Base-by-base conservation (phyloP, 208 protist genomes). In the Leishmania amazonensis region DNA sequence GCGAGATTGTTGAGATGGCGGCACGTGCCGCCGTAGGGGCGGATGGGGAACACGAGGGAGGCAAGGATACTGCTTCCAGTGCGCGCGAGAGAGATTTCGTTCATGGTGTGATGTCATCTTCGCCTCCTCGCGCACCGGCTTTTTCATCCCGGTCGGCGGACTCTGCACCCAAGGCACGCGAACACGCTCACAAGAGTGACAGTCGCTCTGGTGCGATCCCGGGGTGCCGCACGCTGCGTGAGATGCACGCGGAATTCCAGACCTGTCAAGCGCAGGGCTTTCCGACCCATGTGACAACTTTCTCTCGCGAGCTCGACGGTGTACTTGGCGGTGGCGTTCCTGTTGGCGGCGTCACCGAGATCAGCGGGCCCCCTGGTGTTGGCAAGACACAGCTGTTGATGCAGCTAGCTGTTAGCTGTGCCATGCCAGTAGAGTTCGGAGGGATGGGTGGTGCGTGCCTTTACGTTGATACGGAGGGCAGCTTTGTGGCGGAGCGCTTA, bases 391-490 rank as follows among this genome's bases (percentile, higher is more conserved):
- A 99, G 82, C 42, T 98, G 53, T 79, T 92, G 24, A 86, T 98
- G 87, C 97, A 99, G 73, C 85, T 99, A 9, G 91, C 94, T 53
- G 91, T 98, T 53, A 94, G 83, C 79, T 92, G 86, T 38, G 79
- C 83, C n/a, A 81, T 98, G 47, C 95, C 96, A 17, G 42, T 45
- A 0, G 78, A 80, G 42, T 86, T 99, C 9, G 94, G 93, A 60
- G 97, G 97, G 7, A 65, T 94, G 24, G 88, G 83, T 42, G 95
- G 94, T 21, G 73, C 76, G 0, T 91, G 90, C 53, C 31, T 98
- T 2, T 99, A 96, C 85, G 88, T 99, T 40, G 97, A 99, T 76
- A 99, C 97, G 4, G 97, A 99, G 85, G 97, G 97, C 40, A 96
- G 92, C 81, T 98, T 99, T 75, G 82, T 92, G 9, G 81, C 81